These are phyloP conservation scores for Xylaria longipes DNA, from an alignment of 495 filamentous ascomycete genomes.

Conservation along the genomic window DNA sequence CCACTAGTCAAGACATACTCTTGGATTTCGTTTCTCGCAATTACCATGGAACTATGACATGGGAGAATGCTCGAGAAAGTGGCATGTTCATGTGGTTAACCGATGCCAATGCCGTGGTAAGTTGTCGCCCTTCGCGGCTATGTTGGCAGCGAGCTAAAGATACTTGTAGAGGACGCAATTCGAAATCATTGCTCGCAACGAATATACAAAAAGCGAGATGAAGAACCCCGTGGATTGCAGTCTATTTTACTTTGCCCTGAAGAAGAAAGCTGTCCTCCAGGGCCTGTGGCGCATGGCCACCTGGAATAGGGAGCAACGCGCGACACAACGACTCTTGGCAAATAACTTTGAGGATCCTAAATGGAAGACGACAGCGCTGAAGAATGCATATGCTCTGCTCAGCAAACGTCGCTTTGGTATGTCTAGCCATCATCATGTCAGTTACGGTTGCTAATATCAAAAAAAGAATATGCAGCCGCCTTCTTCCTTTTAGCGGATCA, in stretches of 20 bases:
- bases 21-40: conserved; percentile 85
- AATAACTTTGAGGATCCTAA: conserved; percentile 87
- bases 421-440: conserved; percentile 26
- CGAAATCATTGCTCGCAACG: conserved; percentile 86
- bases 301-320: conserved; percentile 84
- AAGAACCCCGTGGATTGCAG: conserved; percentile 95
- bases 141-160: conserved; percentile 3
- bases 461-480: conserved; percentile 86
- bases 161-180: conserved; percentile 72
- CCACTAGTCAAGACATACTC: conserved; percentile 89
- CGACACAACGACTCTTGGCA: conserved; percentile 75
- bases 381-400: conserved; percentile 97
- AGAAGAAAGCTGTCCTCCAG: conserved; percentile 89
- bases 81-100: conserved; percentile 96
- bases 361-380: conserved; percentile 90
- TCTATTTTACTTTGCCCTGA: conserved; percentile 87
- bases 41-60: conserved; percentile 77
- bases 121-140: conserved; percentile 32
- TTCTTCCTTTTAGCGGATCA: conserved; percentile 94
- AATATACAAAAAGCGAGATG: conserved; percentile 86
- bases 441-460: conserved; percentile 23
- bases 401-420: conserved; percentile 87
- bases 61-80: conserved; percentile 83
- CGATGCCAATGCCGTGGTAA: conserved; percentile 76
- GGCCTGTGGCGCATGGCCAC: conserved; percentile 95